Percentiles rank a stretch among this genome's conserved stretches.
These are phyloP conservation scores for Mucor mucedo DNA, from an alignment of 371 early-diverging fungal genomes.

Conservation along the genomic window DNA sequence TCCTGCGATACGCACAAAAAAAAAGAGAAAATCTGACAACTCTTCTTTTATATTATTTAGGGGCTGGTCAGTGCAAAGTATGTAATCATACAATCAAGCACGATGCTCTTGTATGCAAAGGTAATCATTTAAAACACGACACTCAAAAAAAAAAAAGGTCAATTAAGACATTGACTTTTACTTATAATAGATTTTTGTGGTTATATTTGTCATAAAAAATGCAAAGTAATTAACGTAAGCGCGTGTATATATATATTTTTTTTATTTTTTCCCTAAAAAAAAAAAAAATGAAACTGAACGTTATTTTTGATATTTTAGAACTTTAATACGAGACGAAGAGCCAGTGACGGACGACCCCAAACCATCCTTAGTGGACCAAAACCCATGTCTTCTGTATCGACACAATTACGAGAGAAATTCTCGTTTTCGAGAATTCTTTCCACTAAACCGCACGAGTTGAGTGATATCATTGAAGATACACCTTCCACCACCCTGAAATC, in stretches of 20 bases:
- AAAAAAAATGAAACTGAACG: too few species aligned
- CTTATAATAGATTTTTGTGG: constrained; percentile 39
- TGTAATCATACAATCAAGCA: constrained; percentile 42
- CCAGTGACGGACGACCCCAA: constrained; percentile 1
- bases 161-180: background rate
- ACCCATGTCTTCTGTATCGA: constrained; percentile 40
- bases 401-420: constrained; percentile 39
- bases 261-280: too few species aligned
- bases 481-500: background rate
- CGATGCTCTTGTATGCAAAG: constrained; percentile 32
- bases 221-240: constrained; percentile 25
- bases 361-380: constrained; percentile 15
- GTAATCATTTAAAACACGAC: background rate
- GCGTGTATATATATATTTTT: too few species aligned
- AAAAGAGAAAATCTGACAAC: too few species aligned
- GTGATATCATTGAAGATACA: constrained; percentile 3
- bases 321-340: background rate
- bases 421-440: constrained; percentile 38
- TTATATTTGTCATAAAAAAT: constrained; percentile 50
- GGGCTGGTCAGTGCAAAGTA: constrained; percentile 43
- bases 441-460: constrained; percentile 18
- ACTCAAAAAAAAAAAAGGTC: background rate
- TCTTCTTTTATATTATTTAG: background rate
- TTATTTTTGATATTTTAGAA: background rate
- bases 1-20: background rate